Evolutionary conservation across 257 asterid genomes (phyloP), one percentile per base, ranked within the genome.

Genomic region (Agastache rugosa): DNA sequence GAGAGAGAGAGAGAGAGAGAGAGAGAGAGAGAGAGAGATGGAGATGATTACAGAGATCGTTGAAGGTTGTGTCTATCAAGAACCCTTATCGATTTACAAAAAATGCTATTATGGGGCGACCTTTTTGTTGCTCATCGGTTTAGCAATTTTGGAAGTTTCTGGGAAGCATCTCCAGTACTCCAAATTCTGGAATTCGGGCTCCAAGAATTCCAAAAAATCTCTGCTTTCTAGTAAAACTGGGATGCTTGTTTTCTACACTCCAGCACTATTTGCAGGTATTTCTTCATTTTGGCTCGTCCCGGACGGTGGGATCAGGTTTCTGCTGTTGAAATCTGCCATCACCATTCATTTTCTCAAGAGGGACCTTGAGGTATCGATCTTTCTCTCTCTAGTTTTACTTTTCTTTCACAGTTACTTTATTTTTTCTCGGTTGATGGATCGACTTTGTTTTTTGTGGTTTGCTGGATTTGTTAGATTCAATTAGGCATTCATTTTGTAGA

Each of bases 81-180:
- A 84, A 50, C 71, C 83, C 51, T 60, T 81, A 20, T 75, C 86
- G 0, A 60, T 79, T 69, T 82, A 60, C 83, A n/a, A 67, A n/a
- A 81, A 79, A 15, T 75, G 84, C 20, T 75, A 72, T 76, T 79
- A 84, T 16, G 72, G 31, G 15, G 65, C 70, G 34, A 77, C 82
- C 39, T 12, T 78, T 50, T 77, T 71, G 20, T 41, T 69, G 6
- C 39, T 85, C 12, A 66, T 77, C 19, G 50, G 34, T 51, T 75
- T 77, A 25, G 96, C 78, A 14, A 14, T 83, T 41, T 64, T 67
- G 56, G 97, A 92, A 79, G 58, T 72, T 15, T 63, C 31, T 27
- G 98, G 98, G 7, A 87, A 85, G 48, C 82, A 87, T 74, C 86
- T 93, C 71, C 86, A 84, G 54, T 92, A 92, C 74, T 89, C 98